Base-by-base conservation (phyloP, 2,329 filamentous ascomycete species). In the Chaetomiaceae sp. region DNA sequence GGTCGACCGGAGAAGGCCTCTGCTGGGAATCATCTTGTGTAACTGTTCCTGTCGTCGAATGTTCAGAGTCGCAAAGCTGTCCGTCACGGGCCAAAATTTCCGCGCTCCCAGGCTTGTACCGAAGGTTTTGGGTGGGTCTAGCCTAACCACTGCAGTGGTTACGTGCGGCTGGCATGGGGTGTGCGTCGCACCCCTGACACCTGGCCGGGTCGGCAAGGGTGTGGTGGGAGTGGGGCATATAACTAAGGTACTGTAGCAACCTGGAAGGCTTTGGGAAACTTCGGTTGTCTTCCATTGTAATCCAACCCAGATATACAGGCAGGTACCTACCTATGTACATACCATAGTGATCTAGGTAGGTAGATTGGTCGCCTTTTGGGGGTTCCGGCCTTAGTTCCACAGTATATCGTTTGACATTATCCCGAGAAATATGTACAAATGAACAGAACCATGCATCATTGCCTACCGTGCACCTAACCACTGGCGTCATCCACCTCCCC, bases 1-100 rank as follows among this genome's bases (percentile, higher is more conserved):
- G 64, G 68, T 67, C 54, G 74, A 71, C 68, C 71, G 75, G 57
- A 74, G 69, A 51, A 81, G 62, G 60, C 77, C 75, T 74, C 74
- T 75, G 60, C 76, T 76, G 64, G 76, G 75, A 65, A 83, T 70
- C 80, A 84, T 84, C 45, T 47, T 61, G 58, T 45, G 52, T 52
- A 33, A 34, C 27, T 20, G 48, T 49, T 45, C 13, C 33, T 42
- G 48, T 30, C 33, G 23, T 38, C 54, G 50, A 38, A 34, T 38
- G 40, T 33, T 33, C n/a, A 30, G 42, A 23, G n/a, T 33, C 44
- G 44, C 44, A 27, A 46, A 48, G 27, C n/a, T 38, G 36, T 27
- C 32, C 25, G 44, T 20, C n/a, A 21, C 51, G 38, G 36, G 49
- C 43, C 44, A 55, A 56, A 55, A 52, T 55, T 54, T 53, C 48